Base-by-base conservation (phyloP, 129 eudicot genomes). In the Glebionis coronaria region DNA sequence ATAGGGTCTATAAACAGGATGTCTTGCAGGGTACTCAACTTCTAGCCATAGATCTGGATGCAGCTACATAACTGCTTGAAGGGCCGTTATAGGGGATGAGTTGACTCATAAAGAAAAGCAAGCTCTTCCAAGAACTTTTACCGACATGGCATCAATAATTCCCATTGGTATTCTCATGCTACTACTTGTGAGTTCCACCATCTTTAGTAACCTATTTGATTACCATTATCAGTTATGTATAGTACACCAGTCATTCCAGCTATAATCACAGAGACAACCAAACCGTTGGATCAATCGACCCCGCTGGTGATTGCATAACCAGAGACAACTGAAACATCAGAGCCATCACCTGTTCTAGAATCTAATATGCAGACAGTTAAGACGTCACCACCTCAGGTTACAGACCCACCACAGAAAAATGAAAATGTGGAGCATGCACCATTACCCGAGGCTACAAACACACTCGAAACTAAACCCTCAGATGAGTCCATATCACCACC, bases 91-190 rank as follows among this genome's bases (percentile, higher is more conserved):
- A 52, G 93, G 99, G 50, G 99, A 90, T 69, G 95, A 94, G 44
- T 78, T 94, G 67, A 90, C 97, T 0, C 97, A 84, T 56, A 94
- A 94, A 82, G 99, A 90, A 78, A 94, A 87, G 77, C 95, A 94
- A 81, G 92, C 88, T 72, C 87, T 94, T 35, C 62, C 73, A 73
- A 90, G 99, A 87, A 90, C 99, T 40, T 79, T 84, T 47, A 90
- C 99, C 4, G 97, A 94, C 70, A 44, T 94, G 78, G 99, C 97
- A 57, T 79, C 97, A 40, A 97, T 90, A 16, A 73, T 89, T 67
- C 99, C 99, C 3, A 90, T 94, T 58, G 87, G 99, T 73, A 57
- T 89, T 73, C 95, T 94, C 78, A 94, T 94, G 99, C 95, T 94
- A 45, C 91, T 94, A 69, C 99, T 97, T 58, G 99, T 94, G 80